Conservation (phyloP, 2,329 filamentous ascomycete species). For the Curvularia lunata region DNA sequence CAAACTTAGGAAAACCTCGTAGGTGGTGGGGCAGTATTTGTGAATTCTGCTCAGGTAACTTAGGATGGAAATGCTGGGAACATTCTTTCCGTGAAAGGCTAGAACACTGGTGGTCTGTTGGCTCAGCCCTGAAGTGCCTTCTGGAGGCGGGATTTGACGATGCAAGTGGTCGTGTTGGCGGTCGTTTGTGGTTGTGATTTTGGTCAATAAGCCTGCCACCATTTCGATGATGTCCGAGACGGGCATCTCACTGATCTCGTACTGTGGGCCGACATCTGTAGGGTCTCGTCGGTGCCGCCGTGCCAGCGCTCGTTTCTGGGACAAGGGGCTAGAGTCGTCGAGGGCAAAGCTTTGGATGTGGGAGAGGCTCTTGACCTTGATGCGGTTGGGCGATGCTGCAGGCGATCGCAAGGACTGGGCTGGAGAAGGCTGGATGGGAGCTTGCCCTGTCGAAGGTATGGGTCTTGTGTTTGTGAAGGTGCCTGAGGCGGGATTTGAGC, state of each 20-base stretch:
- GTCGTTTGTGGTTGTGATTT: slow-evolving; percentile 97
- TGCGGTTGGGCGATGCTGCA: slow-evolving; percentile 54
- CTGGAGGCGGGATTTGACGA: slow-evolving; percentile 69
- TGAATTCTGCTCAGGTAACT: slow-evolving; percentile 96
- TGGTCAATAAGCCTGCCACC: slow-evolving; percentile 94
- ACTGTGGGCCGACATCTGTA: slow-evolving; percentile 66
- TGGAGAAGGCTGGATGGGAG: slow-evolving; percentile 34
- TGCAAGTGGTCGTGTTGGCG: slow-evolving; percentile 90
- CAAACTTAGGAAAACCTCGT: slow-evolving; percentile 94
- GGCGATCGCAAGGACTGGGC: slow-evolving; percentile 37
- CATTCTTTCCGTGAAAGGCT: slow-evolving; percentile 97
- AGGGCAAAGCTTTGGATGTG: slow-evolving; percentile 90
- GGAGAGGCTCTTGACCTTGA: slow-evolving; percentile 85
- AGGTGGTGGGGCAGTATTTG: slow-evolving; percentile 98
- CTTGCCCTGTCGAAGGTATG: slow-evolving; percentile 24
- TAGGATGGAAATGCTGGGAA: slow-evolving; percentile 93
- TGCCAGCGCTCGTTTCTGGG: slow-evolving; percentile 54
- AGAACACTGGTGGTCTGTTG: slow-evolving; percentile 76
- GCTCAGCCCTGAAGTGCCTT: slow-evolving; percentile 64
- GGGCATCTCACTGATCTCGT: slow-evolving; percentile 97
- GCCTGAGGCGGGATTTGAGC: slow-evolving; percentile 21
- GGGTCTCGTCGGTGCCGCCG: slow-evolving; percentile 53
- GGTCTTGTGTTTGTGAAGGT: slow-evolving; percentile 29
- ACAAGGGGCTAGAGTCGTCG: slow-evolving; percentile 70
- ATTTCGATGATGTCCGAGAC: slow-evolving; percentile 98